Evolutionary conservation across 768 basidiomycete genomes (phyloP), one percentile per base, ranked within the genome.

Genomic region (Leccinum subtestaceum): DNA sequence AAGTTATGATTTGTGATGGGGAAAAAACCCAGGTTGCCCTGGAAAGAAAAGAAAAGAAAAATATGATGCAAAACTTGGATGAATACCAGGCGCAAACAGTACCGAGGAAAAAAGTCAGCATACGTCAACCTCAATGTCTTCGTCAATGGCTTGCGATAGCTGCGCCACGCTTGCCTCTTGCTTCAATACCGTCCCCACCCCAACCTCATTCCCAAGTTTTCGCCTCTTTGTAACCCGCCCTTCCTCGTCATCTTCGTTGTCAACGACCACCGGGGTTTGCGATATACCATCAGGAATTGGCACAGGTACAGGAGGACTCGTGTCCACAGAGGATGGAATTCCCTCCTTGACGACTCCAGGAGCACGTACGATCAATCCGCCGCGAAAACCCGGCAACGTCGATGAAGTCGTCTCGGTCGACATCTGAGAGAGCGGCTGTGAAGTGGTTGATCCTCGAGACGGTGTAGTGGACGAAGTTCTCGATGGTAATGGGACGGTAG

Each of bases 161-260:
- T 9, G 65, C 8, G 45, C 12, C 19, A 31, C 9, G 38, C 36
- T 57, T 46, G 38, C 29, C n/a, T 56, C 61, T 31, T 40, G 38
- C 34, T 52, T 58, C 53, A 29, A 32, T 25, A 47, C 43, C 21
- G 46, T 45, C 56, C 27, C 29, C 21, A 40, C 21, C 19, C 54
- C 56, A 40, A 13, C 46, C 21, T 58, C 47, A 31, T 56, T 63
- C 25, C 63, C 71, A 40, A 79, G 61, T 56, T 71, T 70, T 66
- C 87, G 79, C 62, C 81, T 81, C 74, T 88, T 90, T 54, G 75
- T 68, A 29, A 74, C 78, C 47, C 86, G 84, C 36, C 77, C 80
- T 48, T 83, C 79, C 40, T 81, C 79, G 34, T 64, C 61, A 25
- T 81, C 81, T 55, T 87, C 86, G n/a, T 88, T 76, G 38, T 75